A percentile compares a stretch with the other conserved stretches of the same genome.
Evolutionary conservation across 2,329 filamentous ascomycete species (phyloP).

Genomic region (Colletotrichum brevisporum): DNA sequence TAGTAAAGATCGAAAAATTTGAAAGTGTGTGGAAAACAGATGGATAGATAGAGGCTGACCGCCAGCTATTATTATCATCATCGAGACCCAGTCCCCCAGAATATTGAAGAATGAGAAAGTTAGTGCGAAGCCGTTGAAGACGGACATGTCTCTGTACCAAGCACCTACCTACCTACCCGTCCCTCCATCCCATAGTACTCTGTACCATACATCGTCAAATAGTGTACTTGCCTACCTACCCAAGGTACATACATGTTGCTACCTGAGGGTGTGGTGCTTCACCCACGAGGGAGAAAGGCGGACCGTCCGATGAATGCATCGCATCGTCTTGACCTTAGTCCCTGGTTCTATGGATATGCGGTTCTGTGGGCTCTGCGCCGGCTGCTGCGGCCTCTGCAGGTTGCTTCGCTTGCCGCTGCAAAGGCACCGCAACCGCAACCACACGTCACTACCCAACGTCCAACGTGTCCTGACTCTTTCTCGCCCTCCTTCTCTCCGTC

Average conservation of each 20-base stretch:
- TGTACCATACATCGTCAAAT: too few species aligned
- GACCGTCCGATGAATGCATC: not conserved
- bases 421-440: slow-evolving; percentile 28
- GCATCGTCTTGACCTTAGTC: not conserved
- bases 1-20: too few species aligned
- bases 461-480: slow-evolving; percentile 1
- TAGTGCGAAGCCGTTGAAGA: slow-evolving; percentile 27
- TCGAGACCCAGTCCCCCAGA: too few species aligned
- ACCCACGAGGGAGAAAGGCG: not conserved
- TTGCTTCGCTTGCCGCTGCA: slow-evolving; percentile 18
- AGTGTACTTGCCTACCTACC: too few species aligned
- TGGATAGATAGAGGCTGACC: too few species aligned
- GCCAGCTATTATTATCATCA: too few species aligned
- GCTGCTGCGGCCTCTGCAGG: not conserved
- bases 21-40: too few species aligned
- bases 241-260: not conserved
- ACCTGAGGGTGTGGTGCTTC: not conserved
- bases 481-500: slow-evolving; percentile 7
- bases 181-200: slow-evolving; percentile 33
- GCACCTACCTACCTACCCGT: slow-evolving; percentile 32
- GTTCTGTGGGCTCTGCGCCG: not conserved
- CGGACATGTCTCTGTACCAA: slow-evolving; percentile 18
- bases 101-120: not conserved
- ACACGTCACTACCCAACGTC: slow-evolving; percentile 27
- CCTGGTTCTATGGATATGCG: not conserved